phyloP scores from a whole-genome alignment of 441 rosid genomes.

The Rhodomyrtus psidioides region DNA sequence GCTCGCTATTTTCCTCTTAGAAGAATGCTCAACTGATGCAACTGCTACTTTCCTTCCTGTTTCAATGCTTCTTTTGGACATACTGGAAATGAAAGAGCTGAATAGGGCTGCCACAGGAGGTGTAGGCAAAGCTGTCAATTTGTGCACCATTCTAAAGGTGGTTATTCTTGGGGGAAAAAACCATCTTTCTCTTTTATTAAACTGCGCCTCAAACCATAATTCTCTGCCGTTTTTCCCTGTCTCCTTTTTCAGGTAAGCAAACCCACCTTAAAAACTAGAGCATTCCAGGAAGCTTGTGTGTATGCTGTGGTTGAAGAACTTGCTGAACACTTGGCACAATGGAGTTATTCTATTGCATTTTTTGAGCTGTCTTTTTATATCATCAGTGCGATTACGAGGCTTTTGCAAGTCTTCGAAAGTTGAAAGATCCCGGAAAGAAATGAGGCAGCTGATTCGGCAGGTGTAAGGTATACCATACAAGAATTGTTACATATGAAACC shows the following conservation, averaged over 20 bases:
- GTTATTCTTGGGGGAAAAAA: neutral
- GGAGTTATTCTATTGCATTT: slow-evolving; percentile 85
- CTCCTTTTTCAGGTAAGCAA: slow-evolving; percentile 57
- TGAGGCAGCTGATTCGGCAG: slow-evolving; percentile 74
- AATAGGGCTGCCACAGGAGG: slow-evolving; percentile 80
- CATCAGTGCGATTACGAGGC: slow-evolving; percentile 61
- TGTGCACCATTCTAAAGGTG: slow-evolving; percentile 68
- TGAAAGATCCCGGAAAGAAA: slow-evolving; percentile 84
- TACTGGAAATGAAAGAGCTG: slow-evolving; percentile 96
- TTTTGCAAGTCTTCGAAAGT: too few species aligned
- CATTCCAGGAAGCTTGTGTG: slow-evolving; percentile 92
- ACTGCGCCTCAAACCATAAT: neutral
- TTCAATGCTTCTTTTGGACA: slow-evolving; percentile 84
- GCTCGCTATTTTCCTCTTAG: slow-evolving; percentile 90
- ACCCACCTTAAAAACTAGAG: slow-evolving; percentile 73
- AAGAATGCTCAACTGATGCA: slow-evolving; percentile 76
- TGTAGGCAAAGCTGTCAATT: slow-evolving; percentile 79
- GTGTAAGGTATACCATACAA: slow-evolving; percentile 20
- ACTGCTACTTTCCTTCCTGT: slow-evolving; percentile 79
- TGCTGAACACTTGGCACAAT: slow-evolving; percentile 82
- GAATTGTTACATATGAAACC: neutral
- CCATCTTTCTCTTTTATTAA: neutral
- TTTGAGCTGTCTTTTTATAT: slow-evolving; percentile 81
- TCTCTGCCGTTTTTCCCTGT: neutral
- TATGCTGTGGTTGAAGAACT: slow-evolving; percentile 80